Evolutionary conservation across 2,329 filamentous ascomycete species (phyloP).

Genomic region (Sodiomyces alkalinus): DNA sequence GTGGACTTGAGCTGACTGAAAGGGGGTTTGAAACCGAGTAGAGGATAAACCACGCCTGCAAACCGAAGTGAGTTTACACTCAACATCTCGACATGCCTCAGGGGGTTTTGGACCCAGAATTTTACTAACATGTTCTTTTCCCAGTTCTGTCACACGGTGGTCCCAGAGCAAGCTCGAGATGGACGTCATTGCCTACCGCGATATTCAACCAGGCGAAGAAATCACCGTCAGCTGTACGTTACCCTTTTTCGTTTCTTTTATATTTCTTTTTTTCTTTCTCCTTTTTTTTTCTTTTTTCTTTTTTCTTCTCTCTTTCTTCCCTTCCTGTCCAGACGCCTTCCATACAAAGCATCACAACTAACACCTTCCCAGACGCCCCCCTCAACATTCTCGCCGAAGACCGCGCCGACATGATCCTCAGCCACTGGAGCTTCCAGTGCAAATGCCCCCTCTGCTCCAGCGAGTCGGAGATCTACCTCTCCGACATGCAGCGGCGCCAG

Average conservation of each 20-base stretch:
- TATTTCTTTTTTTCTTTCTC: not conserved
- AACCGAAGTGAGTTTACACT: conserved; percentile 17
- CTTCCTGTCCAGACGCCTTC: not conserved
- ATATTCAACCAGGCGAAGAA: conserved; percentile 19
- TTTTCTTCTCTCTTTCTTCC: not conserved
- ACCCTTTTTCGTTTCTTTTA: not conserved
- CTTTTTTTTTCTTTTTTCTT: not conserved
- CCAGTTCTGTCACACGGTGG: conserved; percentile 17
- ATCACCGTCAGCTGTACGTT: conserved; percentile 19
- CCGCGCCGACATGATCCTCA: conserved; percentile 9
- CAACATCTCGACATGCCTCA: not conserved
- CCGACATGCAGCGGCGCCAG: conserved; percentile 10
- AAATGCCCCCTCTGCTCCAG: conserved; percentile 12
- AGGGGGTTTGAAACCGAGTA: conserved; percentile 2
- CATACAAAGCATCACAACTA: not conserved
- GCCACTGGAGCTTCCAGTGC: conserved; percentile 14
- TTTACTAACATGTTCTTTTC: not conserved
- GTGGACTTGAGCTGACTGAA: not conserved
- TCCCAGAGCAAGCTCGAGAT: conserved; percentile 14
- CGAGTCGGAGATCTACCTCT: conserved; percentile 5
- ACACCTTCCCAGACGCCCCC: conserved; percentile 10
- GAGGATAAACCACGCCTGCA: conserved; percentile 21
- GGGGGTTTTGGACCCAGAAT: too few species aligned
- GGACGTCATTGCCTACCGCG: conserved; percentile 17
- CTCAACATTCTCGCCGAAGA: conserved; percentile 12